These are phyloP conservation scores for Xenoacremonium recifei DNA, from an alignment of 2,329 filamentous ascomycete species.

Conservation along the genomic window DNA sequence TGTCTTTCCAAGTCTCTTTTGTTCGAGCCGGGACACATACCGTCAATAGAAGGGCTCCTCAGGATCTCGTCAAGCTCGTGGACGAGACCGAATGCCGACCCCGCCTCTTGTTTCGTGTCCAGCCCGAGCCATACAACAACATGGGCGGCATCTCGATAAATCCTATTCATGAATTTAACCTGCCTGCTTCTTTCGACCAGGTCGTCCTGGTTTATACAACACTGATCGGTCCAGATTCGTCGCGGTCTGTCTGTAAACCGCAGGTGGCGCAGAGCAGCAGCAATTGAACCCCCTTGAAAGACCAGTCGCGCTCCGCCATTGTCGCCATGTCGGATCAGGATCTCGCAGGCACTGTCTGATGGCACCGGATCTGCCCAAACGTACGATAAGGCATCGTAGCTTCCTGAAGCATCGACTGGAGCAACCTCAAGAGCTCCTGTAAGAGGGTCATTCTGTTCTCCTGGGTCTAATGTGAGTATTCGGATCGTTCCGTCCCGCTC, in stretches of 20 bases:
- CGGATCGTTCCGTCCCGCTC: not conserved
- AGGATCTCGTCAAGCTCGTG: not conserved
- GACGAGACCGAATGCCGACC: not conserved
- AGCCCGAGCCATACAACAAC: constrained; percentile 10
- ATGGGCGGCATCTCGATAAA: constrained; percentile 7
- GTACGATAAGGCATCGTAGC: constrained; percentile 28
- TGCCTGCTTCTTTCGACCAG: constrained; percentile 9
- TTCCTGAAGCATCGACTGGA: constrained; percentile 73
- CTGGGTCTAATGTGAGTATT: not conserved
- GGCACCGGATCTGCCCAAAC: no score
- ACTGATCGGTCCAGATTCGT: constrained; percentile 13
- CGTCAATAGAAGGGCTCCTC: not conserved
- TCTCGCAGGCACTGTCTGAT: no score
- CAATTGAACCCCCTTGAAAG: not conserved
- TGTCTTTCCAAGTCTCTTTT: not conserved
- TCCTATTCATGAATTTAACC: constrained; percentile 10
- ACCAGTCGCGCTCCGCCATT: not conserved
- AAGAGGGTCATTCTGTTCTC: not conserved
- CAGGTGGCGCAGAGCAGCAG: not conserved
- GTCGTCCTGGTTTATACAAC: constrained; percentile 13
- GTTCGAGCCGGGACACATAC: not conserved
- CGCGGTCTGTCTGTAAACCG: not conserved
- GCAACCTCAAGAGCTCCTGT: constrained; percentile 65
- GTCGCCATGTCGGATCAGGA: no score
- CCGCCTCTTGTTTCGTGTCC: not conserved